These are phyloP conservation scores for Tuber aestivum DNA, from an alignment of 495 filamentous ascomycete genomes.

Conservation along the genomic window DNA sequence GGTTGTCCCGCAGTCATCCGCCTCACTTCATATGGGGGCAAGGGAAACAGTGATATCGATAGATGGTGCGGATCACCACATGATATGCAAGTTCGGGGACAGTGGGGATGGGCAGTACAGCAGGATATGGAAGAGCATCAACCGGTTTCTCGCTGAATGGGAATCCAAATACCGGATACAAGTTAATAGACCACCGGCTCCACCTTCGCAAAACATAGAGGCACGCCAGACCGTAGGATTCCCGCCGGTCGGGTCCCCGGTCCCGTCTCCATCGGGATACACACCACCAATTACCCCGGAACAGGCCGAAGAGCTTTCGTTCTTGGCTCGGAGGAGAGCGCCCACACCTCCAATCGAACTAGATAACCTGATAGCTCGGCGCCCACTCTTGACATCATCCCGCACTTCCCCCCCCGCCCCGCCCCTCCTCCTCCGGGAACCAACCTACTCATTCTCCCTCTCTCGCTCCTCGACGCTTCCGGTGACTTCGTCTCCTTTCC, in stretches of 20 bases:
- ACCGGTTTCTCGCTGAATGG: conserved; percentile 5
- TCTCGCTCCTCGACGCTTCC: neutral
- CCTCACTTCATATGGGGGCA: conserved; percentile 28
- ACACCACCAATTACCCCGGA: neutral
- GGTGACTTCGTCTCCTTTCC: neutral
- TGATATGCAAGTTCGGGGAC: conserved; percentile 23
- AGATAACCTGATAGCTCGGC: neutral
- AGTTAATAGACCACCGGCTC: neutral
- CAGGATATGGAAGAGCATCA: conserved; percentile 4
- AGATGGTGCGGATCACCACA: conserved; percentile 26
- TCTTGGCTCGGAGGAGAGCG: neutral
- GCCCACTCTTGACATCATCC: neutral
- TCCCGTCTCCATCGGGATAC: neutral
- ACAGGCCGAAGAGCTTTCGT: neutral
- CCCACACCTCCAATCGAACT: neutral
- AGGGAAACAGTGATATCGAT: conserved; percentile 26
- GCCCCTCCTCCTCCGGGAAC: neutral
- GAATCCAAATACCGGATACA: neutral
- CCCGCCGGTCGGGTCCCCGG: neutral
- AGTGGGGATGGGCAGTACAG: conserved; percentile 14
- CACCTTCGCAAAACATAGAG: neutral
- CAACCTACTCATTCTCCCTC: neutral
- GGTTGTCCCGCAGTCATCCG: conserved; percentile 28
- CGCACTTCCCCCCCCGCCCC: neutral
- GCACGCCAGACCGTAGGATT: neutral